phyloP scores from a whole-genome alignment of 352 stramenopile species.

The Globisporangium camurandrum region DNA sequence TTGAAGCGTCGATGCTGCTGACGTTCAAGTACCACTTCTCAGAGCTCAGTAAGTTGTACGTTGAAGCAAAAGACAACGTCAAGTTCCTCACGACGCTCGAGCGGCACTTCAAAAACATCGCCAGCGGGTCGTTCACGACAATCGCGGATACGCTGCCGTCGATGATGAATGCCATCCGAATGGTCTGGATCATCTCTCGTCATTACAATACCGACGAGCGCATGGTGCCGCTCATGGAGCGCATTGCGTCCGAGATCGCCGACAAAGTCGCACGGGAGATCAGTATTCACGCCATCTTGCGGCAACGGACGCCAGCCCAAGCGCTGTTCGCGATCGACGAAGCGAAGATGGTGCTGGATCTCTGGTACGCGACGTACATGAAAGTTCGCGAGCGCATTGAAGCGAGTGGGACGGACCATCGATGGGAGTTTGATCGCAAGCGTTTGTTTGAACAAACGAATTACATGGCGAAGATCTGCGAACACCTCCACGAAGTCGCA shows the following conservation, averaged over 20 bases:
- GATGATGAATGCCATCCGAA: slow-evolving; percentile 96
- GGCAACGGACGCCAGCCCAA: slow-evolving; percentile 62
- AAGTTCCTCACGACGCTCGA: slow-evolving; percentile 96
- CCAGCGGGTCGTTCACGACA: slow-evolving; percentile 80
- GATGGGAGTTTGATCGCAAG: slow-evolving; percentile 95
- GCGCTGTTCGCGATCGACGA: slow-evolving; percentile 84
- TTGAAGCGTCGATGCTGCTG: slow-evolving; percentile 86
- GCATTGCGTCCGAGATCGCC: slow-evolving; percentile 91
- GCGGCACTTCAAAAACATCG: slow-evolving; percentile 95
- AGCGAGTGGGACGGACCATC: slow-evolving; percentile 89
- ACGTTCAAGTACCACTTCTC: slow-evolving; percentile 94
- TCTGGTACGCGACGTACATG: slow-evolving; percentile 94
- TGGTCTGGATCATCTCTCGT: slow-evolving; percentile 97
- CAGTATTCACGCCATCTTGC: slow-evolving; percentile 88
- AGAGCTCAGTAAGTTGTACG: slow-evolving; percentile 92
- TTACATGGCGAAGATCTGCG: slow-evolving; percentile 95
- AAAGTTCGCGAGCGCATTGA: slow-evolving; percentile 92
- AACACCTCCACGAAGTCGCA: slow-evolving; percentile 91
- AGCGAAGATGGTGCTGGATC: slow-evolving; percentile 88
- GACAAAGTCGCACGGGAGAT: slow-evolving; percentile 90
- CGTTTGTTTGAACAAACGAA: slow-evolving; percentile 94
- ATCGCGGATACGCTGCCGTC: slow-evolving; percentile 92
- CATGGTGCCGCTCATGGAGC: slow-evolving; percentile 95
- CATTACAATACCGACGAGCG: slow-evolving; percentile 97
- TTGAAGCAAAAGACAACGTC: slow-evolving; percentile 95